These are phyloP conservation scores for Zymoseptoria ardabiliae DNA, from an alignment of 2,329 filamentous ascomycete genomes.

Conservation along the genomic window DNA sequence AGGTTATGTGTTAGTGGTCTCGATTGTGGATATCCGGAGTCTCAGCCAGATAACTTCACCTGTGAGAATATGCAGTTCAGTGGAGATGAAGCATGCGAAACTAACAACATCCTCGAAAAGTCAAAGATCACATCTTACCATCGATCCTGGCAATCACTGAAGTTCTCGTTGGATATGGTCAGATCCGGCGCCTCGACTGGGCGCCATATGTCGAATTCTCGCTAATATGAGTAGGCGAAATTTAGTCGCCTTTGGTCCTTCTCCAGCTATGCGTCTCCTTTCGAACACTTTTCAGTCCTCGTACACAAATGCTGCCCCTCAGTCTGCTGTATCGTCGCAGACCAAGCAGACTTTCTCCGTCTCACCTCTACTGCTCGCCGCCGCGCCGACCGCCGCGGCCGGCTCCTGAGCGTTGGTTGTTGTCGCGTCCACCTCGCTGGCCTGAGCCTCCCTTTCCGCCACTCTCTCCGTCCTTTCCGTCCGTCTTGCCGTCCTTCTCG, in stretches of 20 bases:
- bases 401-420: constrained; percentile 20
- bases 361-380: constrained; percentile 19
- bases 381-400: constrained; percentile 26
- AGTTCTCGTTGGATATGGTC: background rate
- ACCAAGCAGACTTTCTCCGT: constrained; percentile 6
- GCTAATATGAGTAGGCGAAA: background rate
- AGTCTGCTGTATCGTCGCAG: background rate
- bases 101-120: background rate
- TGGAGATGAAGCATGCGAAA: background rate
- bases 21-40: background rate
- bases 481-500: constrained; percentile 14
- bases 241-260: background rate
- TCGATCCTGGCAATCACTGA: background rate
- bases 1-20: background rate
- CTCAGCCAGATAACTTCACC: background rate
- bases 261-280: background rate
- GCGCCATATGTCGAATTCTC: constrained; percentile 1
- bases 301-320: background rate
- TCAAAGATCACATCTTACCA: background rate
- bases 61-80: background rate
- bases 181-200: background rate
- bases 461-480: constrained; percentile 14
- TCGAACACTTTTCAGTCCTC: background rate
- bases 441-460: constrained; percentile 17
- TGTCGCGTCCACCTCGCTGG: constrained; percentile 6